Evolutionary conservation across 257 asterid genomes (phyloP), one percentile per base, ranked within the genome.

Genomic region (Perilla frutescens): DNA sequence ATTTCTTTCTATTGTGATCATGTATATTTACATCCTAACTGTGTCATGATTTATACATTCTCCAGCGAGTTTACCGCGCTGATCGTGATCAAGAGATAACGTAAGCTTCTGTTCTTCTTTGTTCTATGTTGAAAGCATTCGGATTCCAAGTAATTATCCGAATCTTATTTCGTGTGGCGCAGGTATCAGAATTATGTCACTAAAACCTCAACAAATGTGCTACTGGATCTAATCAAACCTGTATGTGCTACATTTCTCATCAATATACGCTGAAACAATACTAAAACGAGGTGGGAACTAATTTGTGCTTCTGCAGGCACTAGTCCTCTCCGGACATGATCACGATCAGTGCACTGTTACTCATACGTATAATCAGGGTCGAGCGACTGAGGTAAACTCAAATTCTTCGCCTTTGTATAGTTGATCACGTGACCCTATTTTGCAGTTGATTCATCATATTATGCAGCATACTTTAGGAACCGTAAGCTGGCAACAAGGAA

Each of bases 401-500:
- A 2, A 8, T 34, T 55, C 29, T 73, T 40, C 12, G 9, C 37
- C 75, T 55, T 13, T 40, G 36, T 68, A 51, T 73, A 43, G 44
- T 59, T 3, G 32, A 43, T 66, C 32, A 64, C 29, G 40, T 43
- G 62, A 68, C 32, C 71, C 57, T 29, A 9, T 69, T 20, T 68
- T 32, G 53, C 64, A 62, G 70, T 82, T 84, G 84, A 83, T 76
- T 76, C 62, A 70, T 55, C 44, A 59, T 65, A 73, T 66, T 62
- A 31, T 86, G 86, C 97, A 95, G 99, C 97, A 91, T 60, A 90
- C 99, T 73, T 74, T 95, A 75, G 99, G 99, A 81, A 95, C 98
- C 50, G 80, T 95, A 74, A 95, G 99, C 83, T 95, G 99, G 99
- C 99, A 95, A 83, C 96, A 88, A 80, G 99, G 99, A 40, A 95